These are phyloP conservation scores for Plicaturopsis crispa DNA, from an alignment of 768 basidiomycete species.

Conservation along the genomic window DNA sequence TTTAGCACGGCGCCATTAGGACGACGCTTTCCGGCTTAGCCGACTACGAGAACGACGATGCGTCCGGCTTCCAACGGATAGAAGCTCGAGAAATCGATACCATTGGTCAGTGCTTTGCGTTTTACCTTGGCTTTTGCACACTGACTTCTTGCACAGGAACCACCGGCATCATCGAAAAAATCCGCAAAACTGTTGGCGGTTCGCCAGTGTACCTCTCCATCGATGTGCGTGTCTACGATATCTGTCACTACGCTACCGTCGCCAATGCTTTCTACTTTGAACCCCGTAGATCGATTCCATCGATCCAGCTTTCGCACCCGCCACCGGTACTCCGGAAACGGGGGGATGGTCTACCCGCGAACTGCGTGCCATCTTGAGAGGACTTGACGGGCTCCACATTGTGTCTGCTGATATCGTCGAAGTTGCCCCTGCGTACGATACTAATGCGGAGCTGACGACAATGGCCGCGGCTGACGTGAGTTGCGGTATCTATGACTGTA, in stretches of 20 bases:
- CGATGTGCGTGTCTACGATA: constrained; percentile 37
- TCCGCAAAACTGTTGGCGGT: constrained; percentile 69
- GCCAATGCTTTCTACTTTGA: constrained; percentile 1
- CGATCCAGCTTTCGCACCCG: constrained; percentile 77
- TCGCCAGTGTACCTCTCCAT: constrained; percentile 75
- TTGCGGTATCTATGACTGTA: constrained; percentile 9
- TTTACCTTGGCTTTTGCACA: background rate
- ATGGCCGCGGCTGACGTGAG: constrained; percentile 57
- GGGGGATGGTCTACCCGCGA: constrained; percentile 84
- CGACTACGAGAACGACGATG: constrained; percentile 74
- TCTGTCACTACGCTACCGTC: constrained; percentile 3
- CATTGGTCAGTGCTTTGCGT: constrained; percentile 38
- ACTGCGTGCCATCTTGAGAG: constrained; percentile 67
- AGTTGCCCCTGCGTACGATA: constrained; percentile 77
- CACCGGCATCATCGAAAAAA: constrained; percentile 72
- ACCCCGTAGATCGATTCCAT: constrained; percentile 70
- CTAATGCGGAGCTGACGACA: constrained; percentile 54
- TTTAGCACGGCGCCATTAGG: constrained; percentile 79
- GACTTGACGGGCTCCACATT: constrained; percentile 66
- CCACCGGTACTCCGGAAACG: constrained; percentile 80
- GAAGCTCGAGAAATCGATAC: constrained; percentile 83
- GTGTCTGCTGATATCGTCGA: constrained; percentile 83
- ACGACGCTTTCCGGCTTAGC: constrained; percentile 73
- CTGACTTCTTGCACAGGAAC: constrained; percentile 35
- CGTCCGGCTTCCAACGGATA: constrained; percentile 74